Evolutionary conservation across 139 green algal genomes (phyloP), one percentile per base, ranked within the genome.

Genomic region (Chlamydomonas sphaeroides): DNA sequence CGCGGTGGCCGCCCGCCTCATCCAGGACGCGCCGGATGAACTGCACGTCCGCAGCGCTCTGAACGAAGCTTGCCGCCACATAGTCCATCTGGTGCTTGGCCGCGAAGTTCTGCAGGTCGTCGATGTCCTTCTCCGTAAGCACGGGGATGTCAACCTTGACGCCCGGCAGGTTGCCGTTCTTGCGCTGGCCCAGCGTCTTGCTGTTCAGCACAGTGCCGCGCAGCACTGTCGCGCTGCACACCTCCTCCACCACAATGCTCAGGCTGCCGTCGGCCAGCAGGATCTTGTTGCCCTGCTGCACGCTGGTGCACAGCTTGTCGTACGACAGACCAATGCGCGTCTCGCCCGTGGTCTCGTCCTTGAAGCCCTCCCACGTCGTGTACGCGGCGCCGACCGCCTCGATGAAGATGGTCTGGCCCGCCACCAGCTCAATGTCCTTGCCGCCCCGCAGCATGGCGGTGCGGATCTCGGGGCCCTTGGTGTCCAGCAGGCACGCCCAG

Each of bases 111-210:
- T 91, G 76, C 63, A 95, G 66, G 81, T 93, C 89, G 49, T 88
- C 83, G 36, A 95, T 90, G 81, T 95, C 91, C 86, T 95, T 92
- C 32, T 89, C 87, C 53, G 86, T 93, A 72, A 95, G 85, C 69
- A 95, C 91, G 32, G 91, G 91, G 39, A 96, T 90, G 69, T 97
- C 92, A 49, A 97, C 93, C 74, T 94, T 90, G 6, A 96, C 93
- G 17, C 91, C 91, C n/a, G 91, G 91, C 80, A 94, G 87, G 84
- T 94, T 94, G 91, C 89, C 87, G 88, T 92, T 93, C 80, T 93
- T 93, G 66, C 86, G 85, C 80, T 91, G 78, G 3, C 86, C 83
- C 81, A 92, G 86, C 71, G 74, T 78, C 78, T 89, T 90, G 68
- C 53, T 87, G 82, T 92, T 93, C 36, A 91, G 71, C 62, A 92